Base-by-base conservation (phyloP, 2,329 filamentous ascomycete species). In the Ophiobolus disseminans region DNA sequence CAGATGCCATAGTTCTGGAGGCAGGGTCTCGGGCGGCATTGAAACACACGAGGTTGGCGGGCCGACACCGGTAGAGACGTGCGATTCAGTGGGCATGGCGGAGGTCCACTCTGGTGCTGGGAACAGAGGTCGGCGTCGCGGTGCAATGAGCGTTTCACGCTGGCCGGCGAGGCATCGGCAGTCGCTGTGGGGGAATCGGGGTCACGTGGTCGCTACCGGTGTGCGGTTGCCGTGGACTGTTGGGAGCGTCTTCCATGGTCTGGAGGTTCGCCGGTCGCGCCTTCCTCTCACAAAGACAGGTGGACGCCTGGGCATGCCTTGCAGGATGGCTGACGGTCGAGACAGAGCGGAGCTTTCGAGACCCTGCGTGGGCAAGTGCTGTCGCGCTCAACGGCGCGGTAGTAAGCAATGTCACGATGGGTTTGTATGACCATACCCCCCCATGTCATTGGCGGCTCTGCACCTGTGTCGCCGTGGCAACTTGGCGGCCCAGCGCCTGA, bases 141-240 rank as follows among this genome's bases (percentile, higher is more conserved):
- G 36, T 48, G 48, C 47, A 46, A 37, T 53, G 48, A 37, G 51
- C 34, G 48, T 48, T 53, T 48, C 36, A 46, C 37, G 53, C 22
- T n/a, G 34, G 45, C 55, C 55, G 55, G 55, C 53, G 53, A 58
- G 45, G 54, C 50, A 57, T 59, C 50, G 57, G 57, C 57, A 59
- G 48, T 50, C 3, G 22, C 3, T 25, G 28, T 46, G 36, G 36
- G 42, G 35, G 5, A n/a, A n/a, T n/a, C n/a, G 9, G 10, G 35
- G 41, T 46, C 43, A 46, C 43, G 43, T 46, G 43, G 26, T 45
- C 42, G 34, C 34, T 32, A 19, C 30, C 17, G 20, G 7, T 19
- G 9, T 32, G n/a, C n/a, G n/a, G n/a, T n/a, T n/a, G n/a, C n/a
- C 25, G 7, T 28, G 25, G 7, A 11, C 25, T 21, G 39, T 56